Evolutionary conservation across 805 yeast genomes (phyloP), one percentile per base, ranked within the genome.

Genomic region (Sugiyamaella americana): DNA sequence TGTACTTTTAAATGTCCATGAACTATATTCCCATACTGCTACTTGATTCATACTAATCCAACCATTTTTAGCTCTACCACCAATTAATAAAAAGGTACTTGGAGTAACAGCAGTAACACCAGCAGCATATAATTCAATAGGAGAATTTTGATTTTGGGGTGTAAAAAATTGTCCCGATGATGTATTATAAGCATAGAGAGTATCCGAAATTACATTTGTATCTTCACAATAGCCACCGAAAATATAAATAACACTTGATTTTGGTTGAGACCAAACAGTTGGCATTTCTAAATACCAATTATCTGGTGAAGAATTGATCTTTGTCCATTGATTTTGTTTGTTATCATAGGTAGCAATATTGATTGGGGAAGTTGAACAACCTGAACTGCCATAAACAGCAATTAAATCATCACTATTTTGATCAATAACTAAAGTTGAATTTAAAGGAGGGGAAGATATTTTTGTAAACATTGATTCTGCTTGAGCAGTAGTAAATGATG

Each of bases 11-110:
- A 78, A 84, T 2, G 84, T 73, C 94, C 94, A 86, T 5, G 84
- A 66, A 41, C 70, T 68, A 50, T 77, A 78, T 54, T 79, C 80
- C 85, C 88, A 84, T 1, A 82, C 62, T 0, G 93, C 91, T 17
- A 83, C 65, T 62, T 84, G 93, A 54, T 73, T 73, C 80, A 84
- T 76, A 51, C 77, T 75, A 30, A 84, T 75, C 87, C 89, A 84
- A 0, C 87, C 87, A 29, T 48, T 56, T 4, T 60, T 55, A 2
- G 85, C 74, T 44, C 69, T 69, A 2, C 95, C 94, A 0, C 93
- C 94, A 37, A 85, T 66, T 2, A 85, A 60, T 30, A 80, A 61
- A 51, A 58, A 40, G 2, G 57, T 38, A 17, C 42, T 32, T 17
- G 35, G 22, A 11, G 46, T 46, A 17, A 57, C 43, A 4, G 53